Evolutionary conservation across 2,329 filamentous ascomycete species (phyloP).

Genomic region (Thyridium curvatum): DNA sequence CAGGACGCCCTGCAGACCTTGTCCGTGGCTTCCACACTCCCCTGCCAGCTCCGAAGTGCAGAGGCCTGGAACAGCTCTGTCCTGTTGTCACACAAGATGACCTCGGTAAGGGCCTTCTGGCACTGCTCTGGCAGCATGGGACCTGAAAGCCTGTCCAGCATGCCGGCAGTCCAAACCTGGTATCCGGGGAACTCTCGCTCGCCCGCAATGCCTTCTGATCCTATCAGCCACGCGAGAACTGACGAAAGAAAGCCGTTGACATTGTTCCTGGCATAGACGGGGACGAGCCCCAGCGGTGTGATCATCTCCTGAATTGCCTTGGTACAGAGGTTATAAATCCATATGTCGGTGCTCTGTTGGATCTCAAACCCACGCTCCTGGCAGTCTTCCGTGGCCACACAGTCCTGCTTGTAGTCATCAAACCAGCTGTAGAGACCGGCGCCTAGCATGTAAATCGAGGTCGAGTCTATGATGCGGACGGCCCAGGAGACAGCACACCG

Average conservation of each 20-base stretch:
- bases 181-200: too few relatives aligned
- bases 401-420: constrained; percentile 8
- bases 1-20: too few relatives aligned
- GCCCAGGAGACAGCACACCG: constrained; percentile 8
- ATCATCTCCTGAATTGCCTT: constrained; percentile 9
- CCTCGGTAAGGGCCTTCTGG: too few relatives aligned
- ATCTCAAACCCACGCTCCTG: constrained; percentile 8
- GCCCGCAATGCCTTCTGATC: too few relatives aligned
- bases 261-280: constrained; percentile 1
- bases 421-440: constrained; percentile 11
- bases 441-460: constrained; percentile 3
- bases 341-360: constrained; percentile 4
- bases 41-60: too few relatives aligned
- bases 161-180: too few relatives aligned
- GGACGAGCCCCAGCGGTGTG: constrained; percentile 1
- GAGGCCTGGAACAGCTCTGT: too few relatives aligned
- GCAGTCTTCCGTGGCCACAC: constrained; percentile 8
- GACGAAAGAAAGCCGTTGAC: constrained; percentile 4
- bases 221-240: constrained; percentile 3
- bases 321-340: constrained; percentile 11
- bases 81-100: too few relatives aligned
- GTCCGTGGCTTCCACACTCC: too few relatives aligned
- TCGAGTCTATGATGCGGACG: constrained; percentile 5
- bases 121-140: too few relatives aligned
- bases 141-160: too few relatives aligned